phyloP scores from a whole-genome alignment of 2,329 filamentous ascomycete genomes.

The Aspergillus sp. region DNA sequence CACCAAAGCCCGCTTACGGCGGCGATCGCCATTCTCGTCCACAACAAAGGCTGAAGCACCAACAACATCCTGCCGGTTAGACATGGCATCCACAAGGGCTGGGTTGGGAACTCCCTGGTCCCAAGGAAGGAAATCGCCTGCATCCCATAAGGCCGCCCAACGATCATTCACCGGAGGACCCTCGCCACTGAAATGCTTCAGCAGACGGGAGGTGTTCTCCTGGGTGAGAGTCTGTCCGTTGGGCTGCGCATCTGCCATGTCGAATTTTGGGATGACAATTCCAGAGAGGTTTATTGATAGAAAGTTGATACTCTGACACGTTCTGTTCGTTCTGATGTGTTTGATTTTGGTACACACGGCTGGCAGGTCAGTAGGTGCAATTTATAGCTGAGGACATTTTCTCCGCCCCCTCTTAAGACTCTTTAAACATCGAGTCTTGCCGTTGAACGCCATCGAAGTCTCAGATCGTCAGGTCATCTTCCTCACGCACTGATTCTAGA shows the following conservation, averaged over 20 bases:
- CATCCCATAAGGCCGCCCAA: not conserved
- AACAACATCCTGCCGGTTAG: not conserved
- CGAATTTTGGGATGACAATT: not conserved
- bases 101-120: conserved; percentile 1
- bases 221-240: not conserved
- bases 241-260: not conserved
- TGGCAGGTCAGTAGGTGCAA: not conserved
- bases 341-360: no score
- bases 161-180: not conserved
- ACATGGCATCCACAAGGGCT: not conserved
- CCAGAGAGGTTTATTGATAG: not conserved
- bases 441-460: not conserved
- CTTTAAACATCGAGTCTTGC: not conserved
- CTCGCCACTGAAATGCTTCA: conserved; percentile 2
- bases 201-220: not conserved
- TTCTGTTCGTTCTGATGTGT: not conserved
- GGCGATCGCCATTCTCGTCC: not conserved
- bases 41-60: not conserved
- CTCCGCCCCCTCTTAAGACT: not conserved
- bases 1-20: not conserved
- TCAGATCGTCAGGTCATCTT: not conserved
- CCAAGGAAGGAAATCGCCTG: not conserved
- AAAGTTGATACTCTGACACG: not conserved
- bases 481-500: no score
- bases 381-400: not conserved